These are phyloP conservation scores for Spergularia bocconei DNA, from an alignment of 148 eudicot genomes.

Conservation along the genomic window DNA sequence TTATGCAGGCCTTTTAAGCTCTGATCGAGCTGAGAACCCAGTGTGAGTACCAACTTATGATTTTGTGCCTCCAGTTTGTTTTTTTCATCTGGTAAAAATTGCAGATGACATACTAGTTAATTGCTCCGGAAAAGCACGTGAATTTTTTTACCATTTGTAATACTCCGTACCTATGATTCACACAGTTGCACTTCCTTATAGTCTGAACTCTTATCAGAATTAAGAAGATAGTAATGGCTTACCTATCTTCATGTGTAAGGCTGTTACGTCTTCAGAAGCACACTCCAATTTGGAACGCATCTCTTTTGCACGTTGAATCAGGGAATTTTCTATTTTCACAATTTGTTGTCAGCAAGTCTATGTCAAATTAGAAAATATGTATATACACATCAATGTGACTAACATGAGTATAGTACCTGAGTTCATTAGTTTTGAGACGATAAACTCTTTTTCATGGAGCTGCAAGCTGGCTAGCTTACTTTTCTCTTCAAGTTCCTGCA, in stretches of 20 bases:
- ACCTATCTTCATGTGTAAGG: slow-evolving; percentile 63
- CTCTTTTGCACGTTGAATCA: slow-evolving; percentile 64
- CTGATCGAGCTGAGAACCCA: slow-evolving; percentile 78
- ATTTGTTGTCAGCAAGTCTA: not conserved
- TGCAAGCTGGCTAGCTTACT: slow-evolving; percentile 37
- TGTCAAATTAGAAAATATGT: not conserved
- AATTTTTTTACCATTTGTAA: not conserved
- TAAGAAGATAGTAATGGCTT: slow-evolving; percentile 4
- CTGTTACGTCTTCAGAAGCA: slow-evolving; percentile 66
- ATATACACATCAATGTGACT: not conserved
- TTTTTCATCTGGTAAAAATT: slow-evolving; percentile 54
- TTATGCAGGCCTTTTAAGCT: slow-evolving; percentile 67
- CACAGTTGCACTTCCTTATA: not conserved
- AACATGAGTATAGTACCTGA: slow-evolving; percentile 42
- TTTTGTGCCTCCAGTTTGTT: slow-evolving; percentile 63
- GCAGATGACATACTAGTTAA: not conserved
- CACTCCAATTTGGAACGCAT: slow-evolving; percentile 55
- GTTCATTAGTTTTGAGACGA: slow-evolving; percentile 55
- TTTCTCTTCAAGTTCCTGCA: slow-evolving; percentile 60
- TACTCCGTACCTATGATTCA: not conserved
- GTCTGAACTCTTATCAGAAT: not conserved
- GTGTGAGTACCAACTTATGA: slow-evolving; percentile 55
- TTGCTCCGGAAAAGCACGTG: not conserved
- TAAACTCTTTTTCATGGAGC: slow-evolving; percentile 59
- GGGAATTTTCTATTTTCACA: slow-evolving; percentile 47